phyloP scores from a whole-genome alignment of 2,329 filamentous ascomycete genomes.

The Xylariaceae sp. region DNA sequence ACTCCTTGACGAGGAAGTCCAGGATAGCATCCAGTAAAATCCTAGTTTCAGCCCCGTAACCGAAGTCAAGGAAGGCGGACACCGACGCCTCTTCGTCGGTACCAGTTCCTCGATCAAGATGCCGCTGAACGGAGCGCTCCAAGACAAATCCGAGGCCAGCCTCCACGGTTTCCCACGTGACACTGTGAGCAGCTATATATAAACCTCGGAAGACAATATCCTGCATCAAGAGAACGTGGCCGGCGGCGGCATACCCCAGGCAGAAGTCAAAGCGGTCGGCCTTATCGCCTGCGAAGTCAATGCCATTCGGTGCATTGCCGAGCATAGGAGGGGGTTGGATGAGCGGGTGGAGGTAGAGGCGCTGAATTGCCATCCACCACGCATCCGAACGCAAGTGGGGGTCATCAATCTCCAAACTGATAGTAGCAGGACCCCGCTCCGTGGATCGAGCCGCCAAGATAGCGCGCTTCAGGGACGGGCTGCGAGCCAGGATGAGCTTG shows the following conservation, averaged over 20 bases:
- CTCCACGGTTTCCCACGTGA: conserved; percentile 60
- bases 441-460: conserved; percentile 30
- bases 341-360: conserved; percentile 51
- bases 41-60: conserved; percentile 51
- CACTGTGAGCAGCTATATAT: conserved; percentile 50
- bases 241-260: conserved; percentile 61
- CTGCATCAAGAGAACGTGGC: conserved; percentile 50
- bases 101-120: conserved; percentile 23
- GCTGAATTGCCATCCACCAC: conserved; percentile 53
- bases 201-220: conserved; percentile 53
- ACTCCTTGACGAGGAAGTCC: conserved; percentile 54
- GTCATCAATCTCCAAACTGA: conserved; percentile 46
- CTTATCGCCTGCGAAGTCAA: conserved; percentile 34
- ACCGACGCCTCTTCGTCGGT: conserved; percentile 11
- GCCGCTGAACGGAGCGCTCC: conserved; percentile 34
- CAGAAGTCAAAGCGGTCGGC: conserved; percentile 47
- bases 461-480: conserved; percentile 35
- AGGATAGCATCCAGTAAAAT: conserved; percentile 50
- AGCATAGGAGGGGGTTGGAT: conserved; percentile 33
- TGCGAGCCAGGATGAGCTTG: conserved; percentile 51
- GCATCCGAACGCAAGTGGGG: conserved; percentile 50
- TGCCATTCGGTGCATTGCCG: conserved; percentile 26
- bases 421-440: conserved; percentile 31
- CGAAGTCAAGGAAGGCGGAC: conserved; percentile 32
- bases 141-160: conserved; percentile 53